phyloP scores from a whole-genome alignment of 75 land plant genomes.

The Picea glauca region DNA sequence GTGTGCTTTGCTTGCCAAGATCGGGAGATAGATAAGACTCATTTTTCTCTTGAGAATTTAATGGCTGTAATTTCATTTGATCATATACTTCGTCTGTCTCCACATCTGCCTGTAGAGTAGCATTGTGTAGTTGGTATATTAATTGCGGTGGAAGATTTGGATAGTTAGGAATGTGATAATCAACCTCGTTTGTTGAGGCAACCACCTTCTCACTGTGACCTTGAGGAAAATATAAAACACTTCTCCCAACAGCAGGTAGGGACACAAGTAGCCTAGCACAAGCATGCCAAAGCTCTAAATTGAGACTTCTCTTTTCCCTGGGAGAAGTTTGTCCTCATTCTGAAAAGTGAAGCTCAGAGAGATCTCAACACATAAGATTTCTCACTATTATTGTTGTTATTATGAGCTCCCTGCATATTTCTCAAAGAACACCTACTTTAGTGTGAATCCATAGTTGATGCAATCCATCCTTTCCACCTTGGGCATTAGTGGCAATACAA shows the following conservation, averaged over 20 bases:
- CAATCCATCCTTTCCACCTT: no score
- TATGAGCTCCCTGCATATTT: neutral
- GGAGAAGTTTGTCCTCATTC: conserved; percentile 4
- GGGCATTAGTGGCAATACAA: no score
- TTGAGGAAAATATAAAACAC: no score
- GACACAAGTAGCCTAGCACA: no score
- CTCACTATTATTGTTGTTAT: neutral
- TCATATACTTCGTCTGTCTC: conserved; percentile 76
- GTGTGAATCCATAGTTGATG: no score
- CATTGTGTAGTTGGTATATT: conserved; percentile 55
- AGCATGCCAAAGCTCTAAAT: no score
- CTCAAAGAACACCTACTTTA: neutral
- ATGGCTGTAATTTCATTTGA: conserved; percentile 63
- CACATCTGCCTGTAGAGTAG: conserved; percentile 58
- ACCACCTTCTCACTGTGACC: no score
- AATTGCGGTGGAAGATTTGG: conserved; percentile 57
- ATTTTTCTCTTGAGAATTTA: conserved; percentile 50
- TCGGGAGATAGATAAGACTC: conserved; percentile 48
- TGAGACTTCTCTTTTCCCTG: no score
- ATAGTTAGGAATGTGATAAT: conserved; percentile 58
- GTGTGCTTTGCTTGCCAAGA: conserved; percentile 44
- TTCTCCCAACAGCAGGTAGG: no score
- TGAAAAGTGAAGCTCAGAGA: neutral
- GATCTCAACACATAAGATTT: neutral
- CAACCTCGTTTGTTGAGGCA: conserved; percentile 64